Evolutionary conservation across 2,329 filamentous ascomycete species (phyloP).

Genomic region (Colletotrichum falcatum): DNA sequence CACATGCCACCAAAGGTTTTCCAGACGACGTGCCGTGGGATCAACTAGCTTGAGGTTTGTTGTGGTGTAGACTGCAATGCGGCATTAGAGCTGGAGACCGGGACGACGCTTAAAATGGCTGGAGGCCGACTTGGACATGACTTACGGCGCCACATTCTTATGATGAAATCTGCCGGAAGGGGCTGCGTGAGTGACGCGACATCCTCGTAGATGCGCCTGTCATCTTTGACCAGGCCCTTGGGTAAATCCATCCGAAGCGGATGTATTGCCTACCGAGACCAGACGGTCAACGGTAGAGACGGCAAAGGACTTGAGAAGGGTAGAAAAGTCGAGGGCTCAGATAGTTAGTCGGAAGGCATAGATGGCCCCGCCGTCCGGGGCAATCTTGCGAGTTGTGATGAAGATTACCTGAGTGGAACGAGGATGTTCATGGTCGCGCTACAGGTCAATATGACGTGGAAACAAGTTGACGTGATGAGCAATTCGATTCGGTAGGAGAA

Average conservation of each 20-base stretch:
- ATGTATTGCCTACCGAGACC: slow-evolving; percentile 35
- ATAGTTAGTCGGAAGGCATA: slow-evolving; percentile 23
- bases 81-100: slow-evolving; percentile 16
- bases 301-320: slow-evolving; percentile 12
- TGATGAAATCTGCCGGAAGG: slow-evolving; percentile 39
- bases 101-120: neutral
- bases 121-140: slow-evolving; percentile 8
- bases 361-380: slow-evolving; percentile 37
- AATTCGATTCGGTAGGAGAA: neutral
- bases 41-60: slow-evolving; percentile 69
- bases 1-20: slow-evolving; percentile 76
- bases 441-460: slow-evolving; percentile 12
- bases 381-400: slow-evolving; percentile 35
- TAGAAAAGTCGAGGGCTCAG: slow-evolving; percentile 18
- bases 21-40: slow-evolving; percentile 71
- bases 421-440: slow-evolving; percentile 37
- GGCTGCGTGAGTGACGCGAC: slow-evolving; percentile 39
- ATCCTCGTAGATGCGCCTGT: slow-evolving; percentile 41
- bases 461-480: slow-evolving; percentile 15
- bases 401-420: slow-evolving; percentile 36
- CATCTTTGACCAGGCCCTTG: slow-evolving; percentile 42
- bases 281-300: slow-evolving; percentile 34
- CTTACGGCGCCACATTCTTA: slow-evolving; percentile 41
- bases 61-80: slow-evolving; percentile 66
- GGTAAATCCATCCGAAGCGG: slow-evolving; percentile 41